phyloP scores from a whole-genome alignment of 192 early-diverging fungal genomes.

The Physocladia obscura region DNA sequence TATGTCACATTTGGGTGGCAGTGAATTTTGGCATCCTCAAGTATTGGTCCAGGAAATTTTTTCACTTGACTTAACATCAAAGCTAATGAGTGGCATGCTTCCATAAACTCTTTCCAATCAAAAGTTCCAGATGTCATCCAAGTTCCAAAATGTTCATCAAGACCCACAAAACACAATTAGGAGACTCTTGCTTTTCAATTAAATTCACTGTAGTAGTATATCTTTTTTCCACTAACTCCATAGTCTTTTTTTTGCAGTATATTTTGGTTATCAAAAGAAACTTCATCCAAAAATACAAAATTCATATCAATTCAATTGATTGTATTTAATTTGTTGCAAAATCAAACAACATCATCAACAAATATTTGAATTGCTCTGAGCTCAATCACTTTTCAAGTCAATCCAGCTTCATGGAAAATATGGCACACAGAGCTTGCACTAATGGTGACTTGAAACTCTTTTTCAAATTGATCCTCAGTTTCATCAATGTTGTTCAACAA shows the following conservation, averaged over 20 bases:
- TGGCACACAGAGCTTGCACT: too few relatives aligned
- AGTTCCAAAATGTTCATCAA: slow-evolving; percentile 1
- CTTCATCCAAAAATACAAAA: too few relatives aligned
- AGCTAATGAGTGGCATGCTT: background rate
- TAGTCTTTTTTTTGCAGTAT: slow-evolving; percentile 15
- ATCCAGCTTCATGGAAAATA: too few relatives aligned
- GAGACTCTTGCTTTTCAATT: slow-evolving; percentile 15
- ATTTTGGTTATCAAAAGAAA: slow-evolving; percentile 25
- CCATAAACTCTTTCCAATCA: too few relatives aligned
- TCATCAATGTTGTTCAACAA: too few relatives aligned
- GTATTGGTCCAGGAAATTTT: slow-evolving; percentile 20
- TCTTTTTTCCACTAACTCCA: background rate
- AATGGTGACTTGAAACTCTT: too few relatives aligned
- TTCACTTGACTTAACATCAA: background rate
- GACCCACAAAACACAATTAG: slow-evolving; percentile 14
- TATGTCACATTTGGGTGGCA: slow-evolving; percentile 1
- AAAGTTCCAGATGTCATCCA: slow-evolving; percentile 1
- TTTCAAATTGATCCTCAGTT: too few relatives aligned
- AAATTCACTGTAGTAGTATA: slow-evolving; percentile 14
- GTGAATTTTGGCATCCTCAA: slow-evolving; percentile 32
- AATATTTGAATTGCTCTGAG: slow-evolving; percentile 19
- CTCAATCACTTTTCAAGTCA: too few relatives aligned
- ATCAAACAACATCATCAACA: slow-evolving; percentile 11
- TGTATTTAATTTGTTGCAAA: slow-evolving; percentile 1
- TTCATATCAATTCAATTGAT: slow-evolving; percentile 8